Evolutionary conservation across 2,329 filamentous ascomycete genomes (phyloP), one percentile per base, ranked within the genome.

Genomic region (Orbilia javanica): DNA sequence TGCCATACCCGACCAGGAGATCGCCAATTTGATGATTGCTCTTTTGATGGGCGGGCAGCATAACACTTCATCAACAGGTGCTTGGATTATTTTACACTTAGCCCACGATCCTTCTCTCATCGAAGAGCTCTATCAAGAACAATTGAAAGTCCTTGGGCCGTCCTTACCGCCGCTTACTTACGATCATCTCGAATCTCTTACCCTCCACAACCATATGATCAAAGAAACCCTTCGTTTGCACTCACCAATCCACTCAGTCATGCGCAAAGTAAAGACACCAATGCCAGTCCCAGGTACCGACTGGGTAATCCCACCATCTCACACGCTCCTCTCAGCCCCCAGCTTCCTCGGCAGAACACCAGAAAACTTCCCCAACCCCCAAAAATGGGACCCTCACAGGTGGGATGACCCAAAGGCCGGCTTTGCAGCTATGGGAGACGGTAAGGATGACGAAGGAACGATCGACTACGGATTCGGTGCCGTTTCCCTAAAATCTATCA

Each of bases 381-480:
- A 91, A 22, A 84, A 88, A 65, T 98, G 95, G 94, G 91, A 97
- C 83, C 95, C 95, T 62, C 93, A 96, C 85, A 91, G 95, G 72
- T 98, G 95, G 95, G 90, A 93, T 81, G 87, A 89, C 79, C 86
- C 86, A 67, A 87, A 88, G 79, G 88, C 86, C 27, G 88, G 87
- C 64, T 87, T 81, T 72, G 83, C 88, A 22, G 80, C 83, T 22
- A 84, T 60, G 55, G 55, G 55, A 10, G 85, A 85, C 60, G 85
- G 86, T 20, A 87, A 88, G 42, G 88, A 88, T 36, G 89, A 90
- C 25, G 82, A 91, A 82, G 92, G 91, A 85, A 93, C 93, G 85
- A 89, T 95, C 79, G 95, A 97, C 84, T 97, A 97, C 84, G 95
- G 95, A 36, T 97, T 97, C 84, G 95, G 95, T 79, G 87, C 97